Evolutionary conservation across 129 eudicot genomes (phyloP).

Genomic region (Tagetes patula): DNA sequence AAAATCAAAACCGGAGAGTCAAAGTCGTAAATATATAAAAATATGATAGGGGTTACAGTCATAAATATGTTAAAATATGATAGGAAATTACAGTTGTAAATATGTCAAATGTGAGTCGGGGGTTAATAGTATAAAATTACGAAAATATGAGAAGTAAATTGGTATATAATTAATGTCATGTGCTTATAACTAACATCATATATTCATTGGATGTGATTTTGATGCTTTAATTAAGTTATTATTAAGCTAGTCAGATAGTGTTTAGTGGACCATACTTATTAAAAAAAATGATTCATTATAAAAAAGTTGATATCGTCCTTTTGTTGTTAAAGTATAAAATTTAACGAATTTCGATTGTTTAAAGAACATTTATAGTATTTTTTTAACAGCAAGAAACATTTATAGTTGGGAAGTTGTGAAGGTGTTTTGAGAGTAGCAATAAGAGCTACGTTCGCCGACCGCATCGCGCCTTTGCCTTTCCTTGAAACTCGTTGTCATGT

Average conservation of each 20-base stretch:
- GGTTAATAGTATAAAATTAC: too few relatives aligned
- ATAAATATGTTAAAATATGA: too few relatives aligned
- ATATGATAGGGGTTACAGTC: too few relatives aligned
- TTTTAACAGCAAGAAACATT: background rate
- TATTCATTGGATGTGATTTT: conserved; percentile 44
- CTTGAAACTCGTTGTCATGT: conserved; percentile 34
- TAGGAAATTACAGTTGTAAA: too few relatives aligned
- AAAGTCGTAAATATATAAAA: too few relatives aligned
- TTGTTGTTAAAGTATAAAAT: background rate
- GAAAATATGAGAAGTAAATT: too few relatives aligned
- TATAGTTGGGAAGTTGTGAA: conserved; percentile 40
- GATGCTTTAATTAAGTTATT: too few relatives aligned
- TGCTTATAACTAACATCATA: background rate
- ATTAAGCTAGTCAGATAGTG: background rate
- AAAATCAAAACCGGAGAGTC: too few relatives aligned
- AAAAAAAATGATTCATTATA: too few relatives aligned
- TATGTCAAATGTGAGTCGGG: too few relatives aligned
- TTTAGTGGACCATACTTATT: too few relatives aligned
- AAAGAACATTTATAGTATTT: background rate
- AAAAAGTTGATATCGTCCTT: background rate
- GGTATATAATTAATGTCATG: background rate
- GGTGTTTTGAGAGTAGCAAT: conserved; percentile 40
- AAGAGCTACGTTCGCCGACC: conserved; percentile 80
- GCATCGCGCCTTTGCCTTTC: conserved; percentile 61
- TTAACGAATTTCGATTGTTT: background rate